Evolutionary conservation across 768 basidiomycete species (phyloP).

Genomic region (Leccinellum rugosiceps): DNA sequence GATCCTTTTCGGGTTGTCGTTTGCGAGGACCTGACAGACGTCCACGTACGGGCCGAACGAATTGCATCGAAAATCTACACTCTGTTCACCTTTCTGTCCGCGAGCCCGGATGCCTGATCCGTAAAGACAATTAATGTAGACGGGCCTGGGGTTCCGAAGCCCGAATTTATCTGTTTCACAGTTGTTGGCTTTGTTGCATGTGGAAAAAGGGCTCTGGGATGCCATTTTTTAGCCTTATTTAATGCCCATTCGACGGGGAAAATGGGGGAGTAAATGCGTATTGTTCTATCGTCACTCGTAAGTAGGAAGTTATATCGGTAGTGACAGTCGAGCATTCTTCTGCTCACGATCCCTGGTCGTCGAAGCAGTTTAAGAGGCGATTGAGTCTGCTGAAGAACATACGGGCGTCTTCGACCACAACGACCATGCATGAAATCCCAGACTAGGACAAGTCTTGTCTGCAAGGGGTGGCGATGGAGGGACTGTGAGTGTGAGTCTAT

Average conservation of each 20-base stretch:
- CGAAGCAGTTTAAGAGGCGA: not conserved
- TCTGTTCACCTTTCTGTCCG: not conserved
- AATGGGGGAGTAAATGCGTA: not conserved
- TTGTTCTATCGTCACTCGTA: not conserved
- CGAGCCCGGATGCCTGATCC: not conserved
- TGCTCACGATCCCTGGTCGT: not conserved
- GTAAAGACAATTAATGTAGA: not conserved
- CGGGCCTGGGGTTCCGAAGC: not conserved
- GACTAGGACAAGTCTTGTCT: not conserved
- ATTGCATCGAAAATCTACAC: not conserved
- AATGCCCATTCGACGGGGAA: not conserved
- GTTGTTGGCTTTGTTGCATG: not conserved
- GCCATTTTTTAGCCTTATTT: not conserved
- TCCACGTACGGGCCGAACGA: not conserved
- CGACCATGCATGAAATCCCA: not conserved
- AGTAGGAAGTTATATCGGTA: not conserved
- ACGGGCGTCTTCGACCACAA: not conserved
- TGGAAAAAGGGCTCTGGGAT: not conserved
- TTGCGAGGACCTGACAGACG: too few species aligned
- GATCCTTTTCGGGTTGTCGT: too few species aligned
- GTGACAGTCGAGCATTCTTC: not conserved
- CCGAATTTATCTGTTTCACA: not conserved
- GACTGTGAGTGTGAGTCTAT: not conserved
- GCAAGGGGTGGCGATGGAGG: not conserved
- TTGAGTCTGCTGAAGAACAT: not conserved